phyloP scores from a whole-genome alignment of 306 rosid species.

The Cicer judaicum region DNA sequence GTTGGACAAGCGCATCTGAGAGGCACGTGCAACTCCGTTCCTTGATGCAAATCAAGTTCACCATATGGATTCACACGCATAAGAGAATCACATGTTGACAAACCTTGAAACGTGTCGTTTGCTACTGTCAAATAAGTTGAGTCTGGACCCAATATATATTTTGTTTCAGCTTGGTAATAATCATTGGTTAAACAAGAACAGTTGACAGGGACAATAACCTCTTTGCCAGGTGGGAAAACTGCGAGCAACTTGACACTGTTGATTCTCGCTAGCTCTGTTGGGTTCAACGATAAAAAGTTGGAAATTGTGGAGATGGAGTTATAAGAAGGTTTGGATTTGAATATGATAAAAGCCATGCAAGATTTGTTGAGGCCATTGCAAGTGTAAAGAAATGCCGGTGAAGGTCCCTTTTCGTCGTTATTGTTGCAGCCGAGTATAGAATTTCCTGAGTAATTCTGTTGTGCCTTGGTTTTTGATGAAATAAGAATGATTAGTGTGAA shows the following conservation, averaged over 20 bases:
- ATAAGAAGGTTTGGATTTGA: slow-evolving; percentile 61
- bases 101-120: slow-evolving; percentile 56
- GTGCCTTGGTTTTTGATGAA: slow-evolving; percentile 32
- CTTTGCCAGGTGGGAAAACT: slow-evolving; percentile 48
- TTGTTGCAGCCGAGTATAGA: slow-evolving; percentile 41
- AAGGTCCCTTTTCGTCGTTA: slow-evolving; percentile 50
- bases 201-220: slow-evolving; percentile 64
- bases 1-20: slow-evolving; percentile 83
- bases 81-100: slow-evolving; percentile 68
- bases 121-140: slow-evolving; percentile 51
- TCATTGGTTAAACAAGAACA: slow-evolving; percentile 57
- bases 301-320: slow-evolving; percentile 54
- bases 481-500: slow-evolving; percentile 6
- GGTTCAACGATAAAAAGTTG: slow-evolving; percentile 59
- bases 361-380: slow-evolving; percentile 56
- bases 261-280: slow-evolving; percentile 54
- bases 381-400: slow-evolving; percentile 57
- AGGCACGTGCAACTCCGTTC: slow-evolving; percentile 59
- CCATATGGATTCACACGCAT: slow-evolving; percentile 49
- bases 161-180: slow-evolving; percentile 57
- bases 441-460: slow-evolving; percentile 56
- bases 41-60: slow-evolving; percentile 38
- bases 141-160: neutral
- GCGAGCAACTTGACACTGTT: slow-evolving; percentile 44
- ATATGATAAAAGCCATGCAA: slow-evolving; percentile 63